Evolutionary conservation across 2,329 filamentous ascomycete species (phyloP), one percentile per base, ranked within the genome.

Genomic region (Colletotrichum destructivum): DNA sequence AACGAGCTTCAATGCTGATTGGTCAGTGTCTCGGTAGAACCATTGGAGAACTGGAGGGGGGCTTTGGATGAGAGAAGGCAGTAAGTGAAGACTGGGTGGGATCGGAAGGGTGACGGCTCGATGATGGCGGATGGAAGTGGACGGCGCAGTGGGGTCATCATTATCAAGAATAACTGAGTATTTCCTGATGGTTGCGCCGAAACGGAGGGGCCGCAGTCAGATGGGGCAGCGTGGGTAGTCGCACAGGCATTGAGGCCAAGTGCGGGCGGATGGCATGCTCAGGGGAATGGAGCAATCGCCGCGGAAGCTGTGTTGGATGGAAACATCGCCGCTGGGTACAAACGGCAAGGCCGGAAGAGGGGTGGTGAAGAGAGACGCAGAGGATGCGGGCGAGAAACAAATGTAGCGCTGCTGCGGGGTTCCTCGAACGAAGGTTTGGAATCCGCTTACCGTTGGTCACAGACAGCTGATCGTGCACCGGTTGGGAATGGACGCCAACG

Each of bases 181-280:
- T 59, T 62, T 51, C 66, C 63, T 69, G 69, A 57, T 60, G 38
- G 59, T 40, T 42, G 62, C 21, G 42, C 63, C 49, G 47, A 61
- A 56, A 61, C 57, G 51, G 64, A 71, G 64, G 68, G 69, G 57
- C 51, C 44, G 57, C 57, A 59, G 57, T 35, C 57, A 62, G 21
- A 70, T 35, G 55, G 59, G 69, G 69, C 59, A 54, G 54, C 65
- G 40, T 69, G 69, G 52, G 38, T 52, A 63, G 23, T 49, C 42
- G 49, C 63, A 46, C 49, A 63, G 38, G 59, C 38, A 60, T 38
- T 35, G 62, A 35, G 40, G 54, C 26, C 46, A 62, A 51, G 23
- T 26, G 35, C 35, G 16, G 21, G 21, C 21, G 16, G 21, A 23
- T 11, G 9, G 31, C 31, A 31, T 59, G 54, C 47, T 31, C n/a